phyloP scores from a whole-genome alignment of 352 stramenopile genomes.

The Pythium phragmiticola region DNA sequence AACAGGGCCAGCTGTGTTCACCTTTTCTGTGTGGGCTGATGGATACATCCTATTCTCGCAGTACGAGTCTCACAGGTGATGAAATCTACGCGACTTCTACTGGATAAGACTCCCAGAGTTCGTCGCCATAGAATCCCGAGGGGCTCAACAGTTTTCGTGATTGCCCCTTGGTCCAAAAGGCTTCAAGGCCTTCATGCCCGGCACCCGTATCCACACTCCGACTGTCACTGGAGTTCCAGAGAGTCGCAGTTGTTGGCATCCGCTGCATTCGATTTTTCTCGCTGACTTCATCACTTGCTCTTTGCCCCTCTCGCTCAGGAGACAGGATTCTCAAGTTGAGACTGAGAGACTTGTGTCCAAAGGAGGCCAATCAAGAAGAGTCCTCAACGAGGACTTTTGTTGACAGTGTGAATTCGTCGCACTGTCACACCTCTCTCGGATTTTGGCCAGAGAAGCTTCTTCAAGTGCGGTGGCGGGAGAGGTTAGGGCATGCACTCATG shows the following conservation, averaged over 20 bases:
- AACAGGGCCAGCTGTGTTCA: slow-evolving; percentile 1
- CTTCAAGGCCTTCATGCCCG: background rate
- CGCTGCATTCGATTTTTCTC: slow-evolving; percentile 1
- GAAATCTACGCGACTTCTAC: background rate
- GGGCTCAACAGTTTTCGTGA: slow-evolving; percentile 2
- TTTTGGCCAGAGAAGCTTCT: slow-evolving; percentile 10
- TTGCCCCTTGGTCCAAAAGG: too few relatives aligned
- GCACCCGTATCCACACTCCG: too few relatives aligned
- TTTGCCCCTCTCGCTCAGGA: slow-evolving; percentile 3
- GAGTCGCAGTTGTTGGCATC: slow-evolving; percentile 2
- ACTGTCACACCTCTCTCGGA: slow-evolving; percentile 13
- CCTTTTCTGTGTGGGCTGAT: background rate
- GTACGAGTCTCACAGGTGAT: background rate
- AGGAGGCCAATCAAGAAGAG: too few relatives aligned
- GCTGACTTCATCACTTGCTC: background rate
- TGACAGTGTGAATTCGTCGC: background rate
- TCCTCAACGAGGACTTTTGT: too few relatives aligned
- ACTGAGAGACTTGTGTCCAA: too few relatives aligned
- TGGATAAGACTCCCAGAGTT: background rate
- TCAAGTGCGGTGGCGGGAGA: slow-evolving; percentile 25
- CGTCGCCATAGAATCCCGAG: slow-evolving; percentile 7
- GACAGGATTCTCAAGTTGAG: background rate
- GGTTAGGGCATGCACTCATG: slow-evolving; percentile 16
- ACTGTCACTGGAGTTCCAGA: background rate
- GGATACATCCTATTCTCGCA: background rate